These are phyloP conservation scores for Leucoagaricus sp. DNA, from an alignment of 1,284 basidiomycete genomes.

Conservation along the genomic window DNA sequence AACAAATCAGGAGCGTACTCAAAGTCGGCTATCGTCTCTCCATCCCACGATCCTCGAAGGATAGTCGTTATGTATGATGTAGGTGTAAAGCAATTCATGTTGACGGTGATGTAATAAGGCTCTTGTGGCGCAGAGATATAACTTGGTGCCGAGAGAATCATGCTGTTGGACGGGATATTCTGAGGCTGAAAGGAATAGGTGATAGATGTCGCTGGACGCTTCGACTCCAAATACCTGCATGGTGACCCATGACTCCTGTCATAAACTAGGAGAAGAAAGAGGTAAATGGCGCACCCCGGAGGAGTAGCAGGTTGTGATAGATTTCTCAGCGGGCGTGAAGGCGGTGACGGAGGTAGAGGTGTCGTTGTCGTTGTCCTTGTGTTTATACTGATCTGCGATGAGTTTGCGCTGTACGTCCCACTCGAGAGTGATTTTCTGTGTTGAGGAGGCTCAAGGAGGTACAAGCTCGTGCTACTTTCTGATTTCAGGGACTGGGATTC, in stretches of 20 bases:
- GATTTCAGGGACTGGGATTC: slow-evolving; percentile 13
- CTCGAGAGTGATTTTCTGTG: not conserved
- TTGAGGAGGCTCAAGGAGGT: slow-evolving; percentile 10
- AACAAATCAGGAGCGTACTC: slow-evolving; percentile 31
- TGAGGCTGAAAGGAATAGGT: slow-evolving; percentile 40
- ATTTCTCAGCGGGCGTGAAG: not conserved
- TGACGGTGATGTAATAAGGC: slow-evolving; percentile 41
- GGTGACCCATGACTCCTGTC: not conserved
- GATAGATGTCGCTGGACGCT: slow-evolving; percentile 32
- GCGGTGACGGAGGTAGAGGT: slow-evolving; percentile 11
- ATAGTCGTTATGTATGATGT: slow-evolving; percentile 42
- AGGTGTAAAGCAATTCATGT: slow-evolving; percentile 43
- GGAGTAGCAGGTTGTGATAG: slow-evolving; percentile 21
- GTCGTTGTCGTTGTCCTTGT: not conserved
- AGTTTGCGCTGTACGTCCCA: not conserved
- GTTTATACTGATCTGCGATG: slow-evolving; percentile 8
- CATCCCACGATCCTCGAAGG: slow-evolving; percentile 33
- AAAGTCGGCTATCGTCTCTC: slow-evolving; percentile 42
- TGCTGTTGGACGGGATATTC: slow-evolving; percentile 32
- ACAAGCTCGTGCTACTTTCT: slow-evolving; percentile 14
- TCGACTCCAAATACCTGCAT: slow-evolving; percentile 31
- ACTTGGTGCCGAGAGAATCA: slow-evolving; percentile 34
- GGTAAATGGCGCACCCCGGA: slow-evolving; percentile 22
- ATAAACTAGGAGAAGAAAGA: not conserved
- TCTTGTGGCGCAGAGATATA: slow-evolving; percentile 30